Percentiles rank a stretch among this genome's conserved stretches.
Conservation (phyloP, 768 basidiomycete genomes). For the Sistotremastrum niveocremeum region DNA sequence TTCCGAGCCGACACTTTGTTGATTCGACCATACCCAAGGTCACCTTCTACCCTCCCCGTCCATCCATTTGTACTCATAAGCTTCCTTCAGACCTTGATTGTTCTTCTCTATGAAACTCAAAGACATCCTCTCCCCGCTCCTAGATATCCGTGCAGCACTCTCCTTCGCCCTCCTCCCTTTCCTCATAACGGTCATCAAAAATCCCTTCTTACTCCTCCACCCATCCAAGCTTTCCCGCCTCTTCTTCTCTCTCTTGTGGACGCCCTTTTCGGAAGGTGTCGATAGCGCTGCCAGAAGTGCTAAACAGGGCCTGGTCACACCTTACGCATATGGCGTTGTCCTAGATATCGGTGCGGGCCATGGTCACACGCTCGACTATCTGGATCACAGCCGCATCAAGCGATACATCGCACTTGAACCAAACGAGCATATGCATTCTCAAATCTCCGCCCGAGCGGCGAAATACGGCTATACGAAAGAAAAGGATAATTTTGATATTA, state of each 20-base stretch:
- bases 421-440: conserved; percentile 46
- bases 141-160: too few relatives aligned
- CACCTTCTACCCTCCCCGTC: too few relatives aligned
- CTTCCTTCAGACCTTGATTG: too few relatives aligned
- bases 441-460: conserved; percentile 37
- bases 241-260: conserved; percentile 51
- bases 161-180: conserved; percentile 30
- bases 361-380: conserved; percentile 50
- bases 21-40: too few relatives aligned
- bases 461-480: conserved; percentile 39
- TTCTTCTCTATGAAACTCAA: too few relatives aligned
- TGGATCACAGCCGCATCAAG: conserved; percentile 38
- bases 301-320: conserved; percentile 37
- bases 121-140: too few relatives aligned
- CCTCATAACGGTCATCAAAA: conserved; percentile 21
- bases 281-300: conserved; percentile 28
- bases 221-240: conserved; percentile 34
- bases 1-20: too few relatives aligned
- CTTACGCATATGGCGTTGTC: conserved; percentile 43
- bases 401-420: conserved; percentile 66
- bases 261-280: conserved; percentile 28
- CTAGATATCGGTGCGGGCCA: conserved; percentile 58
- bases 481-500: conserved; percentile 40
- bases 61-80: too few relatives aligned
- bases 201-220: conserved; percentile 32